Evolutionary conservation across 768 basidiomycete genomes (phyloP).

Genomic region (Hemileccinum impolitum): DNA sequence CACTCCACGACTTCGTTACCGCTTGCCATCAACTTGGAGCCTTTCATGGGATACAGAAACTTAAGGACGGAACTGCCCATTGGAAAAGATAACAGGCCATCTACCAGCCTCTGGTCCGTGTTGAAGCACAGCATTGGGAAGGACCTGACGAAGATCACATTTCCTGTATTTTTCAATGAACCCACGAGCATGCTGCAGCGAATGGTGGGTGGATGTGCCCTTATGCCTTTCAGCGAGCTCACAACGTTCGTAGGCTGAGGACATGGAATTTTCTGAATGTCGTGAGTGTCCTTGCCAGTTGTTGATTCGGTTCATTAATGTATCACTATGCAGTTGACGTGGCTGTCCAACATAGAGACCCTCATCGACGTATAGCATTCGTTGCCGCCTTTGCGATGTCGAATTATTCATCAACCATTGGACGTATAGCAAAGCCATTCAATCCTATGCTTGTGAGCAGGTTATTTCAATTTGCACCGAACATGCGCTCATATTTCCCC

Average conservation of each 20-base stretch:
- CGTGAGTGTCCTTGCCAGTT: conserved; percentile 42
- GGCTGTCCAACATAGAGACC: conserved; percentile 72
- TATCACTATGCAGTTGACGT: conserved; percentile 68
- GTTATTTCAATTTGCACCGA: background rate
- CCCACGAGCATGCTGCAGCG: conserved; percentile 96
- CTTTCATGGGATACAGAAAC: conserved; percentile 67
- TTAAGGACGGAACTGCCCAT: conserved; percentile 61
- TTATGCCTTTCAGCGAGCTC: background rate
- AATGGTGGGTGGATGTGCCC: conserved; percentile 53
- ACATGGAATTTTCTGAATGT: conserved; percentile 96
- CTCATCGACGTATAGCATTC: conserved; percentile 81
- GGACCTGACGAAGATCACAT: conserved; percentile 93
- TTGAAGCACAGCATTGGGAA: conserved; percentile 95
- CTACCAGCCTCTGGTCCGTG: conserved; percentile 91
- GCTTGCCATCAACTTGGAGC: conserved; percentile 35
- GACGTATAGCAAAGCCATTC: conserved; percentile 95
- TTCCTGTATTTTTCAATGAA: conserved; percentile 92
- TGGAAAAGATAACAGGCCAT: conserved; percentile 73
- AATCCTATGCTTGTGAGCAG: conserved; percentile 85
- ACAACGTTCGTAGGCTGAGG: conserved; percentile 59
- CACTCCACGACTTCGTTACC: conserved; percentile 34
- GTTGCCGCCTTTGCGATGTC: conserved; percentile 98
- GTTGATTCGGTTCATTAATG: conserved; percentile 6
- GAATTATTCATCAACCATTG: conserved; percentile 95
- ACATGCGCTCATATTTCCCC: background rate